Percentiles rank a stretch among this genome's conserved stretches.
phyloP scores from a whole-genome alignment of 257 asterid species.

The Cordia subcordata region DNA sequence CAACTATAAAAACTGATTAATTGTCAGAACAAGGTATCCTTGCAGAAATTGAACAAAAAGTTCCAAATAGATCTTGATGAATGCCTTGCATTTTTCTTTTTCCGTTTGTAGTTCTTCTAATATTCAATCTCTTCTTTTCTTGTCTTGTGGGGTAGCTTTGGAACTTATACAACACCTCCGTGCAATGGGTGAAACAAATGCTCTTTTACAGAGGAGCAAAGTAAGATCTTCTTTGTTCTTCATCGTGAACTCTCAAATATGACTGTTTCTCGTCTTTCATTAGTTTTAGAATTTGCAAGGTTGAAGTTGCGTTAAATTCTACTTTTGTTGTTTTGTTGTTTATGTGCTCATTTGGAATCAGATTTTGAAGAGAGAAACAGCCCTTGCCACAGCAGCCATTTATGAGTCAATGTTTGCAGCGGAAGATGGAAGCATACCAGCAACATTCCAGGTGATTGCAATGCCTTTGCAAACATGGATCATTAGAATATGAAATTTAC shows the following conservation, averaged over 20 bases:
- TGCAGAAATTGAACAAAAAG: not conserved
- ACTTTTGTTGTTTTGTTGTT: not conserved
- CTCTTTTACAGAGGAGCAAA: constrained; percentile 64
- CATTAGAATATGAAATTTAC: not conserved
- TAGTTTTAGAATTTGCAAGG: constrained; percentile 2
- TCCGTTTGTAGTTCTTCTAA: not conserved
- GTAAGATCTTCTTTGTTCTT: constrained; percentile 30
- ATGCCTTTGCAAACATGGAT: not conserved
- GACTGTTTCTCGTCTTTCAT: constrained; percentile 1
- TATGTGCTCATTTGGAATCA: constrained; percentile 21
- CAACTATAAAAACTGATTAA: too few species aligned
- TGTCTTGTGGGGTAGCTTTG: constrained; percentile 52
- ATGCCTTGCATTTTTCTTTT: too few species aligned
- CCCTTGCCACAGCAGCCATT: constrained; percentile 85
- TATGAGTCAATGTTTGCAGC: constrained; percentile 93
- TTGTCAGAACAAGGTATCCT: too few species aligned
- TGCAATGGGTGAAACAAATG: constrained; percentile 95
- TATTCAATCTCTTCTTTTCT: not conserved
- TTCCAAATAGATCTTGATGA: too few species aligned
- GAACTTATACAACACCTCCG: constrained; percentile 98
- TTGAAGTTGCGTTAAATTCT: not conserved
- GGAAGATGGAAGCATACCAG: constrained; percentile 92
- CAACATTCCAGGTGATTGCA: constrained; percentile 76
- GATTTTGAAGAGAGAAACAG: constrained; percentile 88
- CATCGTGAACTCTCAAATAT: not conserved